phyloP scores from a whole-genome alignment of 1,284 basidiomycete genomes.

The Fomitopsis schrenkii region DNA sequence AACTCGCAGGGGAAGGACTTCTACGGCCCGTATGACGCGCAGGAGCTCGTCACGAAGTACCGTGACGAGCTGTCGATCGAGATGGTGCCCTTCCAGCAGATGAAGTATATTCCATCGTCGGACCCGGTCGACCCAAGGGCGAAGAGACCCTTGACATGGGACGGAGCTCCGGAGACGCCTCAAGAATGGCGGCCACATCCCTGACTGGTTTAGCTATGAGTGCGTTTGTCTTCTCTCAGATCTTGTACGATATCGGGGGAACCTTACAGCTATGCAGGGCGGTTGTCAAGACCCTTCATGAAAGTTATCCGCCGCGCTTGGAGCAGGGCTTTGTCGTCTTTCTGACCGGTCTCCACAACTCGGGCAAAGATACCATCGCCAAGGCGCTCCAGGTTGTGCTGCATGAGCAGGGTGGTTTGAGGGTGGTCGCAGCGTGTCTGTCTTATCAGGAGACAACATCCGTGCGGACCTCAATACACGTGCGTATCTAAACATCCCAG shows the following conservation, averaged over 20 bases:
- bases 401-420: slow-evolving; percentile 98
- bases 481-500: slow-evolving; percentile 9
- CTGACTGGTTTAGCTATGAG: slow-evolving; percentile 99
- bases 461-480: slow-evolving; percentile 70
- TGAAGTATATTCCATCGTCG: slow-evolving; percentile 94
- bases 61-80: slow-evolving; percentile 93
- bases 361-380: slow-evolving; percentile 92
- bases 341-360: slow-evolving; percentile 92
- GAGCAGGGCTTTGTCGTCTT: slow-evolving; percentile 97
- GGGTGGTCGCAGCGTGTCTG: slow-evolving; percentile 89
- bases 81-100: slow-evolving; percentile 99
- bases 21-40: slow-evolving; percentile 96
- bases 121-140: slow-evolving; percentile 92
- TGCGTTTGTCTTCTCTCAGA: slow-evolving; percentile 32
- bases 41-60: slow-evolving; percentile 89
- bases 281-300: slow-evolving; percentile 91
- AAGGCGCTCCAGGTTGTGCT: slow-evolving; percentile 91
- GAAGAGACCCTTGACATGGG: slow-evolving; percentile 94
- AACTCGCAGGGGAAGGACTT: slow-evolving; percentile 95
- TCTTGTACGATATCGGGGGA: neutral
- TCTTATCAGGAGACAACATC: slow-evolving; percentile 89
- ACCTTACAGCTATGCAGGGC: slow-evolving; percentile 40
- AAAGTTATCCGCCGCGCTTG: slow-evolving; percentile 93
- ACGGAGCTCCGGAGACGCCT: slow-evolving; percentile 94
- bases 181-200: slow-evolving; percentile 89